These are phyloP conservation scores for Aspergillus latus DNA, from an alignment of 2,329 filamentous ascomycete species.

Conservation along the genomic window DNA sequence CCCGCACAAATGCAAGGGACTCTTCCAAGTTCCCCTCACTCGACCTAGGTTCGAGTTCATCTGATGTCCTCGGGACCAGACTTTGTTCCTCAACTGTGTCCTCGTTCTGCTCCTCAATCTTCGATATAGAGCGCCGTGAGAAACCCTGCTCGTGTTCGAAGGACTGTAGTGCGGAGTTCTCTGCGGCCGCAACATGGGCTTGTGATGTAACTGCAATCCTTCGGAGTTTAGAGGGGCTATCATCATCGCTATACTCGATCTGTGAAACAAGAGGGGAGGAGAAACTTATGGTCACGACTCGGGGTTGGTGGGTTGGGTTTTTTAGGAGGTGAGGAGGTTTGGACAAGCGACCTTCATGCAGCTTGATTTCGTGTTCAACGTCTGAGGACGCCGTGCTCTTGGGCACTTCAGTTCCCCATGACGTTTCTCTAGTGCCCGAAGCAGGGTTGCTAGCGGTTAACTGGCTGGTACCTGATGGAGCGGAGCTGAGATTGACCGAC, in stretches of 20 bases:
- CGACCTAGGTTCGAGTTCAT: conserved; percentile 33
- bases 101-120: conserved; percentile 73
- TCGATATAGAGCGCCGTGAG: conserved; percentile 65
- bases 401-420: conserved; percentile 48
- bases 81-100: conserved; percentile 52
- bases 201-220: conserved; percentile 8
- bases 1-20: conserved; percentile 31
- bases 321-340: conserved; percentile 44
- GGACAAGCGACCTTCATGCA: conserved; percentile 56
- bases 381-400: conserved; percentile 42
- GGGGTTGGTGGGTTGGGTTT: conserved; percentile 34
- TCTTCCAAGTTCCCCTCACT: conserved; percentile 21
- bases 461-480: conserved; percentile 54
- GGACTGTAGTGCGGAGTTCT: conserved; percentile 11
- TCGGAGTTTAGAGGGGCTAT: conserved; percentile 25
- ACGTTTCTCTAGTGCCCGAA: conserved; percentile 58
- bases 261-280: conserved; percentile 74
- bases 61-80: conserved; percentile 36
- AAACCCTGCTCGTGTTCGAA: conserved; percentile 59
- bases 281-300: conserved; percentile 73
- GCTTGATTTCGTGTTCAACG: conserved; percentile 63
- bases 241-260: conserved; percentile 47
- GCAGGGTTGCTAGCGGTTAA: conserved; percentile 55
- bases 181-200: conserved; percentile 4
- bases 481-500: conserved; percentile 44